Conservation (phyloP, 2,329 filamentous ascomycete species). For the Leptographium lundbergii region DNA sequence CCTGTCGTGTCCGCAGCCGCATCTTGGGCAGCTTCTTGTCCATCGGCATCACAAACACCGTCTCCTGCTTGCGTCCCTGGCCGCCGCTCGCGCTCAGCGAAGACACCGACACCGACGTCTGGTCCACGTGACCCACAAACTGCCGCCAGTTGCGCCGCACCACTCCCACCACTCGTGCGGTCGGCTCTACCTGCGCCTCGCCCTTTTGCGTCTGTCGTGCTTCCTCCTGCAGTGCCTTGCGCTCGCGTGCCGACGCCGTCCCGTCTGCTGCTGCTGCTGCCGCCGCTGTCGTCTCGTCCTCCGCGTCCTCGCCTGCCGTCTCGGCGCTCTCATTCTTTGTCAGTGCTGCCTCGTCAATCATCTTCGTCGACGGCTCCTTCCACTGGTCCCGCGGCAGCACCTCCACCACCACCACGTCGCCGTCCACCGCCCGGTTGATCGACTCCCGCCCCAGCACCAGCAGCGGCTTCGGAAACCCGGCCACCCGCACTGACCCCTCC, state of each 20-base stretch:
- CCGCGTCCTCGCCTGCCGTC: conserved; percentile 29
- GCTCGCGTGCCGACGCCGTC: conserved; percentile 35
- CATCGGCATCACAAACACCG: conserved; percentile 92
- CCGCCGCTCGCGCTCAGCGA: conserved; percentile 21
- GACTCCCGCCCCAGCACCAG: conserved; percentile 86
- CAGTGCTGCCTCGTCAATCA: conserved; percentile 84
- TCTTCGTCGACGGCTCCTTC: conserved; percentile 91
- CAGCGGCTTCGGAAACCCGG: conserved; percentile 79
- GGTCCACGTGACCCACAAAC: conserved; percentile 91
- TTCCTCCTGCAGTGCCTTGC: conserved; percentile 77
- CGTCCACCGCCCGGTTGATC: conserved; percentile 87
- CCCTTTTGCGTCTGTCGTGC: conserved; percentile 70
- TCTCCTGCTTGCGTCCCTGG: conserved; percentile 76
- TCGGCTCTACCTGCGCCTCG: conserved; percentile 68
- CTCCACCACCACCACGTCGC: conserved; percentile 87
- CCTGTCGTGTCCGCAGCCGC: conserved; percentile 79
- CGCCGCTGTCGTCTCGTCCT: conserved; percentile 23
- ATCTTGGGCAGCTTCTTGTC: conserved; percentile 98
- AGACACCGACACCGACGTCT: conserved; percentile 49
- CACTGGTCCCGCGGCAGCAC: conserved; percentile 89
- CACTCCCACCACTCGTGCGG: conserved; percentile 81
- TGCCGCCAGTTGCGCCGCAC: conserved; percentile 96
- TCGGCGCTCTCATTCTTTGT: conserved; percentile 86
- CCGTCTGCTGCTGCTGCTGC: neutral
- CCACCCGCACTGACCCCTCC: conserved; percentile 81